Evolutionary conservation across 306 rosid species (phyloP).

Genomic region (Sophora flavescens): DNA sequence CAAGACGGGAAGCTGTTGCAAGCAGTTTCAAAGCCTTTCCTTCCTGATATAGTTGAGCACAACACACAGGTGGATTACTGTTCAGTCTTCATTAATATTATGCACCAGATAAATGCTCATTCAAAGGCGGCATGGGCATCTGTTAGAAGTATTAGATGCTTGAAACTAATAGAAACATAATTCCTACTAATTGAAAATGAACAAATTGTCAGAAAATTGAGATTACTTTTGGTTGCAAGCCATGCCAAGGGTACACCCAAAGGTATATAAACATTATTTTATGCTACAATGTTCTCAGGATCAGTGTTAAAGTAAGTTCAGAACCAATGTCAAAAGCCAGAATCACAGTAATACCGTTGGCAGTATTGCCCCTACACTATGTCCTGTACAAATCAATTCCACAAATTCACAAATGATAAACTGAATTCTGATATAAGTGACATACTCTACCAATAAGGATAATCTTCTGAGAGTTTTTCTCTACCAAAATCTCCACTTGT

Average conservation of each 20-base stretch:
- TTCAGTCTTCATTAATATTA: not conserved
- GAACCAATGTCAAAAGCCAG: constrained; percentile 7
- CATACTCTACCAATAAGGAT: constrained; percentile 85
- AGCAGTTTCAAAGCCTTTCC: constrained; percentile 95
- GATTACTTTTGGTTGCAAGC: not conserved
- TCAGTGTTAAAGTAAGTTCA: constrained; percentile 12
- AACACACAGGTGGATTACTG: constrained; percentile 32
- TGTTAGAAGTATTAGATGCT: constrained; percentile 5
- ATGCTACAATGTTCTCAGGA: not conserved
- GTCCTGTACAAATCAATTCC: constrained; percentile 6
- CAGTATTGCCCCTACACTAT: not conserved
- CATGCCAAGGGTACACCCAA: not conserved
- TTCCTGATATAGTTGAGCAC: constrained; percentile 62
- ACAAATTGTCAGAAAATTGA: not conserved
- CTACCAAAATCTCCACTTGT: constrained; percentile 89
- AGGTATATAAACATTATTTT: not conserved
- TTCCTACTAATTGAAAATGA: not conserved
- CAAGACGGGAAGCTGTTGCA: constrained; percentile 94
- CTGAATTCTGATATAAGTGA: constrained; percentile 34
- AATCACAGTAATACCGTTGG: not conserved
- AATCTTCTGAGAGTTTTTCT: constrained; percentile 87
- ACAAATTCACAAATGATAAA: constrained; percentile 23
- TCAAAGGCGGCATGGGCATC: constrained; percentile 13
- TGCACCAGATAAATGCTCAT: constrained; percentile 10
- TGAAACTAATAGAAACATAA: not conserved